These are phyloP conservation scores for Suhomyces kunorum DNA, from an alignment of 1,139 yeast genomes.

Conservation along the genomic window DNA sequence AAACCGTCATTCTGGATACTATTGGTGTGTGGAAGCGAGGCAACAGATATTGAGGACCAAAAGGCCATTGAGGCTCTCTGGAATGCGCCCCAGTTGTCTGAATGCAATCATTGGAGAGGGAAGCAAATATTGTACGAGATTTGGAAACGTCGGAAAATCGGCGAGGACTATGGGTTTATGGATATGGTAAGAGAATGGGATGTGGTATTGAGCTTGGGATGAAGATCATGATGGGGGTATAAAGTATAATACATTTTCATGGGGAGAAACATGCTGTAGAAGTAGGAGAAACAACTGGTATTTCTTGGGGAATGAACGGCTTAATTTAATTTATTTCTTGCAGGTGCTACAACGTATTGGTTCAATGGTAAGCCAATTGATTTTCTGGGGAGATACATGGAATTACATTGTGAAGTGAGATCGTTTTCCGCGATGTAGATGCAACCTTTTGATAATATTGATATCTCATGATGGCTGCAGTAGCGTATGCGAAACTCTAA, in stretches of 20 bases:
- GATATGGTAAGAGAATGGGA: constrained; percentile 60
- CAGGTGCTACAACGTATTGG: too few relatives aligned
- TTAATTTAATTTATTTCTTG: too few relatives aligned
- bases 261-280: not conserved
- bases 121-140: constrained; percentile 55
- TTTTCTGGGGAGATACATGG: too few relatives aligned
- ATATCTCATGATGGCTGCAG: too few relatives aligned
- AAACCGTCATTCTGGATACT: constrained; percentile 51
- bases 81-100: constrained; percentile 17
- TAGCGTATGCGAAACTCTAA: too few relatives aligned
- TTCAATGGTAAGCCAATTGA: too few relatives aligned
- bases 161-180: constrained; percentile 51
- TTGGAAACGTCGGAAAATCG: constrained; percentile 47
- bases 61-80: constrained; percentile 35
- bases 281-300: too few relatives aligned
- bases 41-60: constrained; percentile 24
- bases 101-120: constrained; percentile 52
- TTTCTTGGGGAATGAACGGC: too few relatives aligned
- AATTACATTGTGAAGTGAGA: too few relatives aligned
- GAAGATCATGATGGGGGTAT: not conserved
- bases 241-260: not conserved
- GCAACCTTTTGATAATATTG: too few relatives aligned
- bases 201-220: constrained; percentile 39
- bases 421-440: too few relatives aligned
- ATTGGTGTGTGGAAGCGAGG: constrained; percentile 51